Conservation (phyloP, 768 basidiomycete genomes). For the Suillus subluteus region DNA sequence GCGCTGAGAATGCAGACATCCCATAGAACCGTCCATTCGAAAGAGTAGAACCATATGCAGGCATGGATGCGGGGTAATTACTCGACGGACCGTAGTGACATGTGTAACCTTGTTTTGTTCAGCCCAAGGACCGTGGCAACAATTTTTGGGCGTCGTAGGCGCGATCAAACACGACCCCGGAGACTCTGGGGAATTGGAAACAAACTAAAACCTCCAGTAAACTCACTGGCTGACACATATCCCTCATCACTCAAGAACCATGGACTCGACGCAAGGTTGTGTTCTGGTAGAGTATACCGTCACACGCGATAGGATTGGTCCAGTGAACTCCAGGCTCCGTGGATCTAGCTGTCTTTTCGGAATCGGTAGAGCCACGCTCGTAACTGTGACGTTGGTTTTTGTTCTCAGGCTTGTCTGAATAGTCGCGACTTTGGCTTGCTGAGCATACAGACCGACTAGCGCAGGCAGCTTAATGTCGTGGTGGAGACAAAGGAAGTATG, state of each 20-base stretch:
- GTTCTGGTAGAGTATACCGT: not conserved
- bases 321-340: not conserved
- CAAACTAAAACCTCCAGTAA: not conserved
- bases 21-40: constrained; percentile 4
- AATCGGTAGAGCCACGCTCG: not conserved
- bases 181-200: constrained; percentile 11
- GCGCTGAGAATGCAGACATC: not conserved
- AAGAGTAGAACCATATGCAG: constrained; percentile 1
- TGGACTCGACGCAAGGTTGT: not conserved
- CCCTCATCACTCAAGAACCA: not conserved
- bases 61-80: not conserved
- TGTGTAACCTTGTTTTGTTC: not conserved
- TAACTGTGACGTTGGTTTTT: not conserved
- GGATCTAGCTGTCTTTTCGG: not conserved
- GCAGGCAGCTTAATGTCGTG: not conserved
- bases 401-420: not conserved
- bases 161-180: constrained; percentile 3
- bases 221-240: not conserved
- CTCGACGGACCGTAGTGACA: not conserved
- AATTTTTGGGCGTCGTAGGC: not conserved
- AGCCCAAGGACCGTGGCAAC: not conserved
- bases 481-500: not conserved
- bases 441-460: not conserved
- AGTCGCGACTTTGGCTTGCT: not conserved
- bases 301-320: not conserved